phyloP scores from a whole-genome alignment of 768 basidiomycete genomes.

The Leccinum olivaceopallidum region DNA sequence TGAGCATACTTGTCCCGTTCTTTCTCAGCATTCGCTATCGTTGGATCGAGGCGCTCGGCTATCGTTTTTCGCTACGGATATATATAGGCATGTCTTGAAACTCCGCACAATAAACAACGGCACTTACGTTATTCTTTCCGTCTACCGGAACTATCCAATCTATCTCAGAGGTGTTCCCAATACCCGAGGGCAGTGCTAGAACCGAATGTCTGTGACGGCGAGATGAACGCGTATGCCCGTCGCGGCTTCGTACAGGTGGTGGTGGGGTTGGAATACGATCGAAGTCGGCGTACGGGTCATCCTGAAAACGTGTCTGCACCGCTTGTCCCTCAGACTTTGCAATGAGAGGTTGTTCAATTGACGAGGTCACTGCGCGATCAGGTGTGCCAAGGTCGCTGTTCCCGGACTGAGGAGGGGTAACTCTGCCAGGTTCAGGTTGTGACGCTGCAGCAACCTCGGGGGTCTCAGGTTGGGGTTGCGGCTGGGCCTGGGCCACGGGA shows the following conservation, averaged over 20 bases:
- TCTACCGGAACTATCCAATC: constrained; percentile 32
- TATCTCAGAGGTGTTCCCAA: constrained; percentile 10
- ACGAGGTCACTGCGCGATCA: constrained; percentile 3
- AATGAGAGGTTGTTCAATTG: constrained; percentile 11
- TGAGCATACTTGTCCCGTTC: constrained; percentile 48
- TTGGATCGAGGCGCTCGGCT: constrained; percentile 55
- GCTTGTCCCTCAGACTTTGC: constrained; percentile 9
- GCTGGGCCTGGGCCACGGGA: background rate
- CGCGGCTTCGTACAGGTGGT: constrained; percentile 14
- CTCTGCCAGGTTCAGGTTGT: constrained; percentile 10
- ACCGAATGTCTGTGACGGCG: constrained; percentile 7
- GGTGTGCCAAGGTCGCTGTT: background rate
- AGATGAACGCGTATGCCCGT: constrained; percentile 17
- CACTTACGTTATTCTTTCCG: constrained; percentile 21
- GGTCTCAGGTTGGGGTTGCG: background rate
- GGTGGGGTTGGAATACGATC: constrained; percentile 13
- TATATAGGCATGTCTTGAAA: background rate
- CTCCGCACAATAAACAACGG: background rate
- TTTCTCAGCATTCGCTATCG: constrained; percentile 45
- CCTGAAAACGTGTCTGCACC: background rate
- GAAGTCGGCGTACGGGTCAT: constrained; percentile 11
- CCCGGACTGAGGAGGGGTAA: background rate
- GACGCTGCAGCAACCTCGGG: background rate
- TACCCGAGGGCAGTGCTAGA: background rate
- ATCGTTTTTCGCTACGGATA: constrained; percentile 38